Base-by-base conservation (phyloP, 495 filamentous ascomycete genomes). In the Penicillium ochrochloron region DNA sequence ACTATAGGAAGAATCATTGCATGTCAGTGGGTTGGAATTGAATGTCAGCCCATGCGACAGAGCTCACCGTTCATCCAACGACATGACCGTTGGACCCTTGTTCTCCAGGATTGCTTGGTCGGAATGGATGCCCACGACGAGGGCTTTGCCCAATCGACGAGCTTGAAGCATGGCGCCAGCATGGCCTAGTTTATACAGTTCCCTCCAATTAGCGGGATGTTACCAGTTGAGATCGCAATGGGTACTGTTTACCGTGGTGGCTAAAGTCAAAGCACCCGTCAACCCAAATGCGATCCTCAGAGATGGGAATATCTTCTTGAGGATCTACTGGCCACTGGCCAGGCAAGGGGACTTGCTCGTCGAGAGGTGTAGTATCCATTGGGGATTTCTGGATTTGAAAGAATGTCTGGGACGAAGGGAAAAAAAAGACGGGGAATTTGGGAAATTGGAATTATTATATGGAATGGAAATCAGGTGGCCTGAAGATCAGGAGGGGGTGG, bases 241-340 rank as follows among this genome's bases (percentile, higher is more conserved):
- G 21, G 35, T 6, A 15, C n/a, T 57, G 21, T 79, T 64, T 76
- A 93, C 92, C 95, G 70, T 99, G 95, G 75, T 99, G 95, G 76
- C 90, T 93, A 77, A 99, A 99, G 79, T 99, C 95, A 78, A 96
- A 99, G 79, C 95, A 99, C 57, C 95, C 95, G 78, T 99, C 95
- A 21, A 98, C 89, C 95, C 95, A 99, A 66, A 98, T 91, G 37
- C 92, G 87, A 62, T 89, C 86, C 37, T 96, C 86, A 10, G 78
- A 81, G 44, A 89, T 78, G 3, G 81, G 78, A 41, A 84, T 61
- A 71, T 88, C 86, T 37, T 88, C 82, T 69, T 90, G 88, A 19
- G 88, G 88, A 65, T 86, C 85, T 29, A 86, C 86, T 23, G 88
- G 88, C 88, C 88, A 90, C 63, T 88, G 69, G 51, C 88, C 87